These are phyloP conservation scores for Coemansia sp. DNA, from an alignment of 192 early-diverging fungal genomes.

Conservation along the genomic window DNA sequence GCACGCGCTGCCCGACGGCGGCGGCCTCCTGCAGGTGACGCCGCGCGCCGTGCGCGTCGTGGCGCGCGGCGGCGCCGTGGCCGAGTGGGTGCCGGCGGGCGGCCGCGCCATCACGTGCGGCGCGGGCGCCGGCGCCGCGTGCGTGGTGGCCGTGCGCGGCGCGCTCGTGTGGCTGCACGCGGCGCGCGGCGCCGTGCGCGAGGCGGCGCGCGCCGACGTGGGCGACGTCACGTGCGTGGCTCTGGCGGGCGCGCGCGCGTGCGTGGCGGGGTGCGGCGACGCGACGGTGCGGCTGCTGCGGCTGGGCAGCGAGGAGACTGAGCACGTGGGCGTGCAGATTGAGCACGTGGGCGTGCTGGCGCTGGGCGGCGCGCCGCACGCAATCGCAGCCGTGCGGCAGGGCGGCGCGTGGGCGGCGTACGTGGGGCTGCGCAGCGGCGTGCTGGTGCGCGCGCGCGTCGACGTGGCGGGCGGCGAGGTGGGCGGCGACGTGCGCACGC, in stretches of 20 bases:
- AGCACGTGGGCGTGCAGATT: no score
- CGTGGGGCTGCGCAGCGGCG: slow-evolving; percentile 86
- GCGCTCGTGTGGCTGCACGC: slow-evolving; percentile 82
- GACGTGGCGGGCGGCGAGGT: slow-evolving; percentile 81
- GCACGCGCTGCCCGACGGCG: slow-evolving; percentile 74
- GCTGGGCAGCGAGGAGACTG: slow-evolving; percentile 68
- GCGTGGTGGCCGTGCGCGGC: slow-evolving; percentile 70
- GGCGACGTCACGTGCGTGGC: slow-evolving; percentile 70
- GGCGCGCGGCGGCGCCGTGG: slow-evolving; percentile 77
- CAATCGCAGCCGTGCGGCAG: slow-evolving; percentile 68
- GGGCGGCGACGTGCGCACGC: slow-evolving; percentile 69
- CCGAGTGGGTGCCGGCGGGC: slow-evolving; percentile 88
- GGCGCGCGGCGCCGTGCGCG: slow-evolving; percentile 69
- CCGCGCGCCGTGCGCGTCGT: slow-evolving; percentile 89
- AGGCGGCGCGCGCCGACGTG: slow-evolving; percentile 73
- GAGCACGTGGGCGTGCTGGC: slow-evolving; percentile 77
- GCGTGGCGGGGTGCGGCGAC: slow-evolving; percentile 85
- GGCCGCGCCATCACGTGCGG: slow-evolving; percentile 69
- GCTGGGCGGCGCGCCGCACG: slow-evolving; percentile 59
- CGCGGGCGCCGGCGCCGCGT: slow-evolving; percentile 76
- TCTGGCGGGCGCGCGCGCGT: slow-evolving; percentile 71
- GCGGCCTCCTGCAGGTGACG: slow-evolving; percentile 86
- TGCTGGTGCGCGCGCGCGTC: slow-evolving; percentile 79
- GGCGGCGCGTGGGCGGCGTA: slow-evolving; percentile 62
- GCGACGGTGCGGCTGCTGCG: slow-evolving; percentile 87